Conservation (phyloP, 805 yeast species). For the Yamadazyma kitorensis region DNA sequence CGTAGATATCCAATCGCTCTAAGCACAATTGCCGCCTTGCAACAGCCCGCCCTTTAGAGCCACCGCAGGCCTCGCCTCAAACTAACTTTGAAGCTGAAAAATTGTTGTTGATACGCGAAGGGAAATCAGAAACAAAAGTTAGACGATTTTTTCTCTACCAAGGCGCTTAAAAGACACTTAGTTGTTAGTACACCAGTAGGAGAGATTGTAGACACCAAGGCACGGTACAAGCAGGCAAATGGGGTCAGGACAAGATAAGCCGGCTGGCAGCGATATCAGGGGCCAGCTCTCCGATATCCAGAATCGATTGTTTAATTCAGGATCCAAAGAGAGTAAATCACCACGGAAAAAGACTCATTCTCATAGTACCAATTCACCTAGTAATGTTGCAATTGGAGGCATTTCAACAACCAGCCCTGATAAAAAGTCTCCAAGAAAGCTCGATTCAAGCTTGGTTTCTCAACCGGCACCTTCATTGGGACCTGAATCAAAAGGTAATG, state of each 20-base stretch:
- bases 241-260: slow-evolving; percentile 12
- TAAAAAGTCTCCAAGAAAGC: slow-evolving; percentile 4
- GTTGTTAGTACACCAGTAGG: no score
- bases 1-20: no score
- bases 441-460: slow-evolving; percentile 4
- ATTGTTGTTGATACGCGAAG: no score
- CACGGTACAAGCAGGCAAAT: slow-evolving; percentile 1
- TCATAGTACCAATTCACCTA: not conserved
- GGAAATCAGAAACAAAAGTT: no score
- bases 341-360: slow-evolving; percentile 7
- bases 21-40: no score
- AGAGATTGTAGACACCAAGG: no score
- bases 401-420: not conserved
- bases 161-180: not conserved
- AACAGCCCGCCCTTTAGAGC: no score
- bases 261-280: slow-evolving; percentile 25
- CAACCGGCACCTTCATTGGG: slow-evolving; percentile 32
- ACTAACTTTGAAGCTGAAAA: not conserved
- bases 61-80: no score
- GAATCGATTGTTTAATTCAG: slow-evolving; percentile 27
- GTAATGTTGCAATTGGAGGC: not conserved
- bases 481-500: slow-evolving; percentile 51
- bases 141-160: slow-evolving; percentile 1
- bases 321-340: slow-evolving; percentile 12
- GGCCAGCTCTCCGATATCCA: slow-evolving; percentile 41